phyloP scores from a whole-genome alignment of 345 rosid genomes.

The Euphorbia lathyris region DNA sequence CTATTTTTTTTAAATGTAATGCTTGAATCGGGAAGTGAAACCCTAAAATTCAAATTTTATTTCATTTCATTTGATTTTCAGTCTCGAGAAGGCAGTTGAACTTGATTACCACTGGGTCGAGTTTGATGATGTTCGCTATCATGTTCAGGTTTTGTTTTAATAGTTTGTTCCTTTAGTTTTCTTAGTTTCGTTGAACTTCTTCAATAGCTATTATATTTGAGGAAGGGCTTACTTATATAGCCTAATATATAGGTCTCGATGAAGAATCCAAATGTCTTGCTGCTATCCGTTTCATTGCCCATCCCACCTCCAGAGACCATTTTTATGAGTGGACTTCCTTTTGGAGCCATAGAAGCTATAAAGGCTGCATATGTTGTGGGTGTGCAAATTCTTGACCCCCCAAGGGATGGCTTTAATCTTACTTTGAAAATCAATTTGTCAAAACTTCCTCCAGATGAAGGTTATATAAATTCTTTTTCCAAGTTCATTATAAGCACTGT shows the following conservation, averaged over 20 bases:
- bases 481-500: conserved; percentile 44
- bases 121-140: conserved; percentile 90
- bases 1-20: neutral
- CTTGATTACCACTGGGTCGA: conserved; percentile 92
- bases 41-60: neutral
- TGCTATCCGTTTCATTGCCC: conserved; percentile 82
- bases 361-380: conserved; percentile 69
- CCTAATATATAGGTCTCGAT: conserved; percentile 57
- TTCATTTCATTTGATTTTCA: conserved; percentile 25
- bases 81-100: conserved; percentile 88
- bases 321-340: conserved; percentile 80
- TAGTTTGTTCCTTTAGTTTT: neutral
- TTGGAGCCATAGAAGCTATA: conserved; percentile 93
- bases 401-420: conserved; percentile 89
- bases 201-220: neutral
- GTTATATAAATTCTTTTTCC: conserved; percentile 51
- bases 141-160: conserved; percentile 60
- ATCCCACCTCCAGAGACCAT: conserved; percentile 78
- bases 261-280: conserved; percentile 75
- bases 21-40: conserved; percentile 6
- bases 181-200: neutral
- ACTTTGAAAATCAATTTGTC: conserved; percentile 87
- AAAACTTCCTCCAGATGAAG: conserved; percentile 88
- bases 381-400: conserved; percentile 97
- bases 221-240: neutral